Percentiles rank a stretch among this genome's conserved stretches.
phyloP scores from a whole-genome alignment of 129 eudicot genomes.

The Gnaphalium uliginosum region DNA sequence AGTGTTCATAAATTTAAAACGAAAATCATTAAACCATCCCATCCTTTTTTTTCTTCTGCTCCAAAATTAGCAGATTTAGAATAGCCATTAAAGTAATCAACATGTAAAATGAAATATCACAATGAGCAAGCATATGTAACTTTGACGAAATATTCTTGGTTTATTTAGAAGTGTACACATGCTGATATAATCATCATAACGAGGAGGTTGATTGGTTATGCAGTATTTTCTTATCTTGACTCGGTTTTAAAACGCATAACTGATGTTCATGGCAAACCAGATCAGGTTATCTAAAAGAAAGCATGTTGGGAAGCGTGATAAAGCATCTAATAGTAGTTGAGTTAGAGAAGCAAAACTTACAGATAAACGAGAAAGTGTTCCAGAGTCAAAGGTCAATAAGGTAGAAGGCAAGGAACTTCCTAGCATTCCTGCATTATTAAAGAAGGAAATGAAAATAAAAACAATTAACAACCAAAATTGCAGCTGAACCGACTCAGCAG shows the following conservation, averaged over 20 bases:
- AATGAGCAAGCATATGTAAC: not conserved
- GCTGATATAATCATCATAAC: constrained; percentile 5
- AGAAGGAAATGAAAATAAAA: not conserved
- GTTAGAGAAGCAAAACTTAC: constrained; percentile 43
- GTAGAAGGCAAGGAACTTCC: constrained; percentile 55
- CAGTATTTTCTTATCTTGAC: not conserved
- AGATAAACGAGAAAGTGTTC: constrained; percentile 32
- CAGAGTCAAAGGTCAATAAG: constrained; percentile 43
- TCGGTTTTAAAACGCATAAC: not conserved
- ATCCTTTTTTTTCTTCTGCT: not conserved
- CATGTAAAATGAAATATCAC: not conserved
- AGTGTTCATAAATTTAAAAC: constrained; percentile 1
- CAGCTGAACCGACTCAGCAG: not conserved
- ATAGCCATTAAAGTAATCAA: not conserved
- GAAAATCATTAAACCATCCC: not conserved
- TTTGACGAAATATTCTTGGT: not conserved
- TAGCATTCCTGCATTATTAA: constrained; percentile 68
- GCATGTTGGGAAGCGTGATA: not conserved
- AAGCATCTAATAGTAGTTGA: not conserved
- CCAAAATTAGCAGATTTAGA: not conserved
- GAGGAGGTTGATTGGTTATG: not conserved
- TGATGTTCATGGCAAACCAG: not conserved
- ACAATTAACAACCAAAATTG: not conserved
- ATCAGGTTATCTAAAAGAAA: constrained; percentile 7
- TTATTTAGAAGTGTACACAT: not conserved